Conservation (phyloP, 208 protist species). For the Leishmania martiniquensis region DNA sequence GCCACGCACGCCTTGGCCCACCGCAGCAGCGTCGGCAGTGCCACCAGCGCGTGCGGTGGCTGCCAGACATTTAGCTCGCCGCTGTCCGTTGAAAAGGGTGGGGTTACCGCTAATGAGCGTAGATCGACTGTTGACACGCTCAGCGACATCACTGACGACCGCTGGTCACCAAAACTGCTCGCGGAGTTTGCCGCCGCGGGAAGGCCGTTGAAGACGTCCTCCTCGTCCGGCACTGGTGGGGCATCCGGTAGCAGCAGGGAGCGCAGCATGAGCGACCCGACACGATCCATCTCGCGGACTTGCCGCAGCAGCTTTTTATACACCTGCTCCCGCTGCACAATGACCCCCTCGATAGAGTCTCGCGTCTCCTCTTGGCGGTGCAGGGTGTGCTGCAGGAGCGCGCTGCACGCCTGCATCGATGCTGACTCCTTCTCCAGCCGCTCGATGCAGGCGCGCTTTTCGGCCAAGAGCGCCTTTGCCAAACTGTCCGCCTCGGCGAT, state of each 20-base stretch:
- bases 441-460: conserved; percentile 39
- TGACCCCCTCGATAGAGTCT: conserved; percentile 31
- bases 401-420: conserved; percentile 41
- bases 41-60: conserved; percentile 40
- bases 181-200: neutral
- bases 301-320: conserved; percentile 56
- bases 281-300: conserved; percentile 69
- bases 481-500: conserved; percentile 41
- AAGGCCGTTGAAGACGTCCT: conserved; percentile 9
- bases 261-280: conserved; percentile 63
- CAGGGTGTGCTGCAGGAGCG: conserved; percentile 37
- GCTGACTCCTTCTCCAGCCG: conserved; percentile 41
- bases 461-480: conserved; percentile 40
- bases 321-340: conserved; percentile 41
- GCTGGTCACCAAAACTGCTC: neutral
- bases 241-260: conserved; percentile 49
- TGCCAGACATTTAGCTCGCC: conserved; percentile 10
- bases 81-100: neutral
- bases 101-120: neutral
- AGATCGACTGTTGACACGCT: neutral
- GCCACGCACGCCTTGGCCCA: conserved; percentile 27
- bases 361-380: conserved; percentile 41
- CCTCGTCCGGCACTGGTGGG: conserved; percentile 26
- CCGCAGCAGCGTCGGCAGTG: conserved; percentile 25
- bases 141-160: conserved; percentile 9